These are phyloP conservation scores for Candida andamanensis DNA, from an alignment of 805 yeast genomes.

Conservation along the genomic window DNA sequence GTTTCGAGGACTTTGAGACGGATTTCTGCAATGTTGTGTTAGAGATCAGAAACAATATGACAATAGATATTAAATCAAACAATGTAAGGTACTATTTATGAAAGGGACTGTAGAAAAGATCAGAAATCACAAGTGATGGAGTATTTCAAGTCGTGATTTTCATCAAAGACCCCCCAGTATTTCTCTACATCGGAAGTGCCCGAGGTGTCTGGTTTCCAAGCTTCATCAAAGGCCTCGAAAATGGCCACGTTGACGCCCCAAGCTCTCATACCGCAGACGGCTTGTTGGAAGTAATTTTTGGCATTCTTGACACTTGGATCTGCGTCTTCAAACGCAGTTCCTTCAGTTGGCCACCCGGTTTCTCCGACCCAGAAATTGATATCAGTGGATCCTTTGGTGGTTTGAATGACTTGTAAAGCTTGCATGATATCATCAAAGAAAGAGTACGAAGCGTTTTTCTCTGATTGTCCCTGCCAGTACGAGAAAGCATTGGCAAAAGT, in stretches of 20 bases:
- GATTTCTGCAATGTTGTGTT: too few species aligned
- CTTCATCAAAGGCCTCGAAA: constrained; percentile 93
- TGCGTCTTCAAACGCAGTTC: constrained; percentile 64
- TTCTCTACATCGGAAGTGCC: constrained; percentile 84
- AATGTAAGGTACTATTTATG: too few species aligned
- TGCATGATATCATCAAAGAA: constrained; percentile 98
- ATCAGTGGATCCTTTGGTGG: constrained; percentile 80
- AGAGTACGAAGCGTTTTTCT: constrained; percentile 77
- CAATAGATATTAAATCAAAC: too few species aligned
- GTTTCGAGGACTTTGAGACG: constrained; percentile 34
- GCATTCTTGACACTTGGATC: constrained; percentile 73
- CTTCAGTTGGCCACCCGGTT: constrained; percentile 95
- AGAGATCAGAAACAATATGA: too few species aligned
- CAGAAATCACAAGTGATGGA: constrained; percentile 33
- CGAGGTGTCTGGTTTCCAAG: constrained; percentile 91
- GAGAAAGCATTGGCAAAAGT: constrained; percentile 94
- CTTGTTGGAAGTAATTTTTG: constrained; percentile 75
- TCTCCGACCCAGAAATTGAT: constrained; percentile 94
- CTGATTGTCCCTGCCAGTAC: constrained; percentile 97
- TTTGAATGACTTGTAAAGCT: constrained; percentile 85
- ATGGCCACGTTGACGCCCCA: constrained; percentile 93
- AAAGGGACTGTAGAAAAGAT: too few species aligned
- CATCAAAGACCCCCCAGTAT: constrained; percentile 89
- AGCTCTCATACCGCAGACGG: constrained; percentile 87
- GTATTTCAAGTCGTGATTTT: constrained; percentile 38